Percentiles rank a stretch among this genome's conserved stretches.
phyloP scores from a whole-genome alignment of 1,139 yeast genomes.

The Candida labiduridarum region DNA sequence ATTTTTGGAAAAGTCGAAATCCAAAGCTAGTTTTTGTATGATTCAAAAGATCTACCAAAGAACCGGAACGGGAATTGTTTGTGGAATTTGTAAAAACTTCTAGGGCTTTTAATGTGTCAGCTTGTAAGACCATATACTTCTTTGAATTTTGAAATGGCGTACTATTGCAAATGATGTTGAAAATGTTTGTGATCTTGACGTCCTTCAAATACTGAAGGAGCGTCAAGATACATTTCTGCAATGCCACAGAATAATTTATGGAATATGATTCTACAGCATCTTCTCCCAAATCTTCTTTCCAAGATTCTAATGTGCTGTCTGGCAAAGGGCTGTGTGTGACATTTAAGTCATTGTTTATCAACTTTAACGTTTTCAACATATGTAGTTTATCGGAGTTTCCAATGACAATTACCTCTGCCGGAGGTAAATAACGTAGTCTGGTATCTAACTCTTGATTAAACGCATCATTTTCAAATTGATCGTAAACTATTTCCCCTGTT shows the following conservation, averaged over 20 bases:
- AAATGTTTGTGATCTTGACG: conserved; percentile 60
- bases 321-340: conserved; percentile 14
- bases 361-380: conserved; percentile 25
- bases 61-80: conserved; percentile 58
- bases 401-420: conserved; percentile 66
- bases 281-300: conserved; percentile 1
- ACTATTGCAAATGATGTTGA: conserved; percentile 52
- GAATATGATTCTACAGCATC: conserved; percentile 27
- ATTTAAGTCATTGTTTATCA: conserved; percentile 19
- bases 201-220: conserved; percentile 59
- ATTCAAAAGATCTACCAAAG: conserved; percentile 76
- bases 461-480: conserved; percentile 60
- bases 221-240: conserved; percentile 49
- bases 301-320: neutral
- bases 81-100: conserved; percentile 75
- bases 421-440: conserved; percentile 69
- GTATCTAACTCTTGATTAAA: conserved; percentile 68
- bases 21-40: conserved; percentile 84
- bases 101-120: conserved; percentile 66
- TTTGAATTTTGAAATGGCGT: conserved; percentile 50
- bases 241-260: conserved; percentile 21
- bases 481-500: conserved; percentile 78
- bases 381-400: conserved; percentile 30
- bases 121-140: conserved; percentile 66
- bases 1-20: conserved; percentile 58